These are phyloP conservation scores for Xylariaceae sp. DNA, from an alignment of 2,329 filamentous ascomycete species.

Conservation along the genomic window DNA sequence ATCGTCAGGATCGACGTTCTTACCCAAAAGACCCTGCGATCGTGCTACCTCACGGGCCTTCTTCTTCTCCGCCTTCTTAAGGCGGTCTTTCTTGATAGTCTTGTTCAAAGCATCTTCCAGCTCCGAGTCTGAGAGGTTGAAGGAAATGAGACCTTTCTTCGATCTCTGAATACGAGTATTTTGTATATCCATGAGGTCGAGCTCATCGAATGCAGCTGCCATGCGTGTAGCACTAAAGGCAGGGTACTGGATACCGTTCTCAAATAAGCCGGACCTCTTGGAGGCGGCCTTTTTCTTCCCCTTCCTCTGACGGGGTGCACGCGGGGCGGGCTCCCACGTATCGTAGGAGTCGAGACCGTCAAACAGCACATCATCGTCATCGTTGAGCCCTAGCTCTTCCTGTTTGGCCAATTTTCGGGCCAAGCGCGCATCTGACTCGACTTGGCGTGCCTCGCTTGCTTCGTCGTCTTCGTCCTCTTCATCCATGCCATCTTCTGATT, in stretches of 20 bases:
- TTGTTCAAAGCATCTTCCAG: conserved; percentile 54
- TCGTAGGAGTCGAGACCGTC: conserved; percentile 41
- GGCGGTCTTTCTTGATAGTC: conserved; percentile 62
- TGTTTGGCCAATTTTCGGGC: conserved; percentile 57
- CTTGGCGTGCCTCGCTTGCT: conserved; percentile 22
- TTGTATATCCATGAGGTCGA: conserved; percentile 83
- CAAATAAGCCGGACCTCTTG: conserved; percentile 24
- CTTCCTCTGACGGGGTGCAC: conserved; percentile 26
- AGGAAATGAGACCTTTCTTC: conserved; percentile 57
- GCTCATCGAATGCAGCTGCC: conserved; percentile 55
- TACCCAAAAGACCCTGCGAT: conserved; percentile 59
- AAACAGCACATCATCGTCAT: conserved; percentile 54
- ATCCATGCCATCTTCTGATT: conserved; percentile 26
- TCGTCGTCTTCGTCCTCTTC: conserved; percentile 27
- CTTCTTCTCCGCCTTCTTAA: conserved; percentile 67
- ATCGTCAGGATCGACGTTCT: conserved; percentile 49
- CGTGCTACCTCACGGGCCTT: conserved; percentile 64
- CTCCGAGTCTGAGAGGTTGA: conserved; percentile 62
- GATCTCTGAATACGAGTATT: conserved; percentile 58
- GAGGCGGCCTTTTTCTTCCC: conserved; percentile 21
- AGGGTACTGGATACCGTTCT: conserved; percentile 33
- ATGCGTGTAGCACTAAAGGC: conserved; percentile 35
- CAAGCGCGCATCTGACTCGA: conserved; percentile 53
- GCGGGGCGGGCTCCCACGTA: conserved; percentile 27
- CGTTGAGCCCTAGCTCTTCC: conserved; percentile 57